A percentile compares a stretch with the other conserved stretches of the same genome.
Conservation (phyloP, 108 stramenopile species). For the Stephanodiscus triporus region DNA sequence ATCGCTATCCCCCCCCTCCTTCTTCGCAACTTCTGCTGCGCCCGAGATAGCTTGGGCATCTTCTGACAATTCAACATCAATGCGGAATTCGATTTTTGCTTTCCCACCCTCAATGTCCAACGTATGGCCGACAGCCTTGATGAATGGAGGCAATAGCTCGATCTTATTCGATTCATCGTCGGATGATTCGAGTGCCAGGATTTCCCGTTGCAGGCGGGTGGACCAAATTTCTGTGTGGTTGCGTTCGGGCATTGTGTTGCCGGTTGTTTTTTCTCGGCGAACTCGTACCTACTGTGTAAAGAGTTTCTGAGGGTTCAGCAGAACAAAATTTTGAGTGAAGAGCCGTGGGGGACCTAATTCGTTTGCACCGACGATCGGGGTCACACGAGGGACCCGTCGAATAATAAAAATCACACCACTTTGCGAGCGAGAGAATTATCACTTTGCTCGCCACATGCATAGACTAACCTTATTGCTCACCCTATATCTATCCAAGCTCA, state of each 20-base stretch:
- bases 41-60: background rate
- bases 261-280: background rate
- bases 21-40: background rate
- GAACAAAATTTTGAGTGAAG: background rate
- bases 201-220: constrained; percentile 81
- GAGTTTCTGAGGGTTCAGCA: background rate
- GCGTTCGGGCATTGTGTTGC: constrained; percentile 29
- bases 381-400: background rate
- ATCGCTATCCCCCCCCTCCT: constrained; percentile 15
- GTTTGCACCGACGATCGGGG: background rate
- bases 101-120: constrained; percentile 76
- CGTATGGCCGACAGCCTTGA: constrained; percentile 61
- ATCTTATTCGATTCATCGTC: constrained; percentile 65
- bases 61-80: constrained; percentile 55
- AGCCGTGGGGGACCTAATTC: background rate
- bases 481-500: background rate
- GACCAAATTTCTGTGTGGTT: constrained; percentile 85
- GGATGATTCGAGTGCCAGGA: constrained; percentile 75
- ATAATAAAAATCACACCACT: background rate
- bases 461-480: background rate
- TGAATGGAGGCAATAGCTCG: constrained; percentile 79
- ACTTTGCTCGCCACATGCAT: background rate
- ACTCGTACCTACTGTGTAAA: background rate
- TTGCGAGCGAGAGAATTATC: background rate
- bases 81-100: constrained; percentile 70